Conservation (phyloP, 2,329 filamentous ascomycete genomes). For the Exophiala sideris region DNA sequence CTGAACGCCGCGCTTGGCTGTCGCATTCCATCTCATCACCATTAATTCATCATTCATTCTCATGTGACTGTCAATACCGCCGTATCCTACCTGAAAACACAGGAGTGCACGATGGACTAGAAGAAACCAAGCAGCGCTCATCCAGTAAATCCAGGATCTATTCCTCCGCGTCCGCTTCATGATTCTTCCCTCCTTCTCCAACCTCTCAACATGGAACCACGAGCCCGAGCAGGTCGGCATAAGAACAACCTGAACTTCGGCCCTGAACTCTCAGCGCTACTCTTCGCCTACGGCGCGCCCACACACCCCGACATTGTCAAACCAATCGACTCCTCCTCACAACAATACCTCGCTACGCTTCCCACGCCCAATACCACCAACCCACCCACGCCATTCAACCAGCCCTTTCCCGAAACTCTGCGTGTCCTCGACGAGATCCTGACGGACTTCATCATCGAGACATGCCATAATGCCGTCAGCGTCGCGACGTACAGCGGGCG, state of each 20-base stretch:
- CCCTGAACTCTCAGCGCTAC: constrained; percentile 61
- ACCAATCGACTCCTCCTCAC: constrained; percentile 29
- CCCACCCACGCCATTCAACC: constrained; percentile 69
- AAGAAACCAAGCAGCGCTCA: too few species aligned
- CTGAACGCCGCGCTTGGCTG: too few species aligned
- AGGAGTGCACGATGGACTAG: too few species aligned
- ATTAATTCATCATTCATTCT: too few species aligned
- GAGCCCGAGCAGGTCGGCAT: constrained; percentile 73
- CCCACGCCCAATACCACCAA: constrained; percentile 24
- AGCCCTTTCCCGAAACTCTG: constrained; percentile 78
- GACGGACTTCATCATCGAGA: constrained; percentile 93
- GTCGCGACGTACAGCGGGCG: constrained; percentile 81
- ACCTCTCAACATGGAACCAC: constrained; percentile 61
- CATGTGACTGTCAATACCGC: too few species aligned
- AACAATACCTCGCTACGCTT: constrained; percentile 17
- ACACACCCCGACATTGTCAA: constrained; percentile 28
- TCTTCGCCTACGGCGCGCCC: constrained; percentile 46
- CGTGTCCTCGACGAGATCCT: constrained; percentile 90
- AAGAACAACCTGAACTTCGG: constrained; percentile 78
- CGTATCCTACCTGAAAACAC: too few species aligned
- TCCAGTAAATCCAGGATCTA: background rate
- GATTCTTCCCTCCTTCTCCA: background rate
- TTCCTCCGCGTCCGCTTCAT: background rate
- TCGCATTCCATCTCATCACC: too few species aligned
- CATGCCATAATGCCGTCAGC: constrained; percentile 83